Evolutionary conservation across 208 protist genomes (phyloP), one percentile per base, ranked within the genome.

Genomic region (Vickermania spadyakhi): DNA sequence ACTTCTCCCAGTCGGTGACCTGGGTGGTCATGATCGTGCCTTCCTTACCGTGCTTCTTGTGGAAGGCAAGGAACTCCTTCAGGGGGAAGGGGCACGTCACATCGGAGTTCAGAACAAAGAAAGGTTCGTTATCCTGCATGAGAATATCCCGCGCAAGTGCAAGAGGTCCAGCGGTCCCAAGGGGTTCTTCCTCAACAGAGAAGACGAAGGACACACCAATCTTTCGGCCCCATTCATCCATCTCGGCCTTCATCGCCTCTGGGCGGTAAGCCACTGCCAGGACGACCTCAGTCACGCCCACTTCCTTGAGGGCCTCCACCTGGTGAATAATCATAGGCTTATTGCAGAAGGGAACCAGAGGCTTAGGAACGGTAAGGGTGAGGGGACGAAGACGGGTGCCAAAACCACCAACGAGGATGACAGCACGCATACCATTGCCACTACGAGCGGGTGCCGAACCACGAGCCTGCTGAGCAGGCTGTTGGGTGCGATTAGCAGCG

Each of bases 21-120:
- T 89, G 84, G 21, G 81, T 93, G 28, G 96, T 95, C 76, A 98
- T 87, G 68, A 99, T 98, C 42, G 95, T 99, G 49, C 97, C 97
- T 80, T 99, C 97, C 45, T 77, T 80, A 56, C 96, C 95, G 77
- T 98, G 93, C 28, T 70, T 66, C 60, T 88, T 86, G 75, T 99
- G 98, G 73, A 98, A 99, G 22, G 68, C 76, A 0, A 98, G 69
- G 28, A 99, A 68, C 58, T 98, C 86, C 23, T 70, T 31, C 57
- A 99, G 83, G 22, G 97, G 97, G 68, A 97, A 99, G 57, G 77
- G 67, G 70, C 97, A 98, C 22, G 91, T 98, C 13, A 99, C 86
- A 78, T 99, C 98, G 36, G 87, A 96, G 74, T 99, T 99, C 2
- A 99, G 84, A 36, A 99, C 96, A 83, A 99, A 99, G 82, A 99